Base-by-base conservation (phyloP, 768 basidiomycete genomes). In the Chalciporus piperatus region DNA sequence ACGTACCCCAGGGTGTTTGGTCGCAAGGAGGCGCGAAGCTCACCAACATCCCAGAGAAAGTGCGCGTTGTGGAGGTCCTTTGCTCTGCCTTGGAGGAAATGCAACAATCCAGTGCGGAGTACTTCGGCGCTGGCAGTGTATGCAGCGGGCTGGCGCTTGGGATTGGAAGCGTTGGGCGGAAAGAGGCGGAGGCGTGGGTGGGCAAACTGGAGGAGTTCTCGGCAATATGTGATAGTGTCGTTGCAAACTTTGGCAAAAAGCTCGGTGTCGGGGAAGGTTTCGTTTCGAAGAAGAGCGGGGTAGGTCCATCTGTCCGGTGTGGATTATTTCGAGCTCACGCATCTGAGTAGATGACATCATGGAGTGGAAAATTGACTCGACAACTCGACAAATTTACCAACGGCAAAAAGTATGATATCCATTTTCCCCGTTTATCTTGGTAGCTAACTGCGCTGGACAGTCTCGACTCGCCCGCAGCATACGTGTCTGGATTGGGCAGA, bases 1-100 rank as follows among this genome's bases (percentile, higher is more conserved):
- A 93, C 68, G 88, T 96, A 25, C 92, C 93, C 13, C 82, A 83
- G 49, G 89, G 91, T 63, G 87, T 94, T 20, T 96, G 93, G 93
- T 88, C 89, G 40, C 89, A 92, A 65, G 87, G 88, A 25, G 92
- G 92, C 38, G 89, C 87, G 27, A 94, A 93, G 67, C 78, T 97
- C 44, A 73, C 75, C 32, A 92, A 89, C 62, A 63, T 93, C 30
- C 79, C 83, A 45, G 91, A 94, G 60, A 95, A 97, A 71, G 83
- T 93, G 39, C 83, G 89, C 35, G 88, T 91, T 48, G 84, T 96
- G 37, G 85, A 85, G 51, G 82, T 92, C 45, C 72, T 96, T 20
- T 83, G 82, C 57, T 80, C 82, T 25, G 90, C 89, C 25, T 74
- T 95, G 57, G 88, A 92, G 56, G 87, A 92, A 47, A 75, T 95